Evolutionary conservation across 202 grass and related monocot genomes (phyloP), one percentile per base, ranked within the genome.

Genomic region (Setaria viridis): DNA sequence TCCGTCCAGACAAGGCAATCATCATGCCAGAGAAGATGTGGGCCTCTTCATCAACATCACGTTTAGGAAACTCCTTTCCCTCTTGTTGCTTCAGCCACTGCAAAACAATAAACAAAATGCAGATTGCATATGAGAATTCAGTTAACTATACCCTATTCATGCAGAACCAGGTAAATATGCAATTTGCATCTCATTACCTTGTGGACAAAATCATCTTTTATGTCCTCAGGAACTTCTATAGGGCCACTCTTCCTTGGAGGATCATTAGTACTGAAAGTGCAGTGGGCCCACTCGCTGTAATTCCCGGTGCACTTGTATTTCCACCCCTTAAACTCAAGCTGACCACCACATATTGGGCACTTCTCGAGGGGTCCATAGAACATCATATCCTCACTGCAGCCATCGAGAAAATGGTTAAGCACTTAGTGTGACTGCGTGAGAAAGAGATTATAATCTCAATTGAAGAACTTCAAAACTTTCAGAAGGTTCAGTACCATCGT

Each of bases 1-100:
- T 91, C 60, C 91, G 82, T 25, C 96, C 96, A 47, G 93, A 98
- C 50, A 98, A 69, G 9, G 91, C 84, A 67, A 98, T 83, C 78
- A 88, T 89, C 86, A 91, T 85, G 67, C 90, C 91, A 0, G 90
- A 87, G 33, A 98, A 85, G 48, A 91, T 92, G 60, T 89, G 92
- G 7, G 76, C 84, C 29, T 83, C 80, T 17, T 70, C 57, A 69
- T 78, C 42, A 25, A 95, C 70, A 53, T 84, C 84, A 74, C 79
- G 80, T 55, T 81, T 86, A 77, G 91, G 88, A 79, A 86, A 86
- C 0, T 67, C 25, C 63, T 82, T 84, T 48, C 87, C 82, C 80
- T 91, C 82, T 29, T 88, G 76, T 33, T 87, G 73, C 37, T 88
- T 87, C 53, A 92, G 74, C 93, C 91, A 94, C 96, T 94, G 80